These are phyloP conservation scores for Dioszegia aurantiaca DNA, from an alignment of 768 basidiomycete genomes.

Conservation along the genomic window DNA sequence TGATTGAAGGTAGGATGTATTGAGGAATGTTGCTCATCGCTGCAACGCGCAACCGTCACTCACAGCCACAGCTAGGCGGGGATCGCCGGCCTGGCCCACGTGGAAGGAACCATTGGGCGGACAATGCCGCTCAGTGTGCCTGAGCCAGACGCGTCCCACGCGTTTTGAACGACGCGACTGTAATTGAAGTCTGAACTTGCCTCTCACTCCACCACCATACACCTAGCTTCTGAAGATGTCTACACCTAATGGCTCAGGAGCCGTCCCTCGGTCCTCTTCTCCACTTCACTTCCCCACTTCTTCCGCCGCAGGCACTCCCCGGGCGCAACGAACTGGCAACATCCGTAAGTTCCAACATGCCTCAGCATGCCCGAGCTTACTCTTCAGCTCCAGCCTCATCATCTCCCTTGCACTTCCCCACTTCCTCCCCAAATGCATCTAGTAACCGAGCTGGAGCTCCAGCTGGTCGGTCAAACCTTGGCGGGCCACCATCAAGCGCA, in stretches of 20 bases:
- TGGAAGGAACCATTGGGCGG: not conserved
- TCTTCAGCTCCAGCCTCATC: slow-evolving; percentile 26
- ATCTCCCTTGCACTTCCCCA: slow-evolving; percentile 41
- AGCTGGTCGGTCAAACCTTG: slow-evolving; percentile 11
- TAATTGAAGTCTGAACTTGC: not conserved
- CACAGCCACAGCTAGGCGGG: no score
- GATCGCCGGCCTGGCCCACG: no score
- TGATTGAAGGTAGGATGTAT: not conserved
- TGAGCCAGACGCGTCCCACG: not conserved
- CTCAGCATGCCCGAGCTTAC: not conserved
- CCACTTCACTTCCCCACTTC: slow-evolving; percentile 53
- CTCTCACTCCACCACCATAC: not conserved
- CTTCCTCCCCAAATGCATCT: slow-evolving; percentile 28
- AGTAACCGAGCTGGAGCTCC: slow-evolving; percentile 16
- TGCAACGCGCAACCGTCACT: slow-evolving; percentile 8
- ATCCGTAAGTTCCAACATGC: slow-evolving; percentile 20
- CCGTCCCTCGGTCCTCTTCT: slow-evolving; percentile 34
- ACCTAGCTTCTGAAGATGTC: slow-evolving; percentile 24
- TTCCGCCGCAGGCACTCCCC: slow-evolving; percentile 46
- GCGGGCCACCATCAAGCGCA: slow-evolving; percentile 4
- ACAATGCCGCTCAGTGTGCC: not conserved
- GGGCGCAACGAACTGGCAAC: slow-evolving; percentile 22
- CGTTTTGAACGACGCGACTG: not conserved
- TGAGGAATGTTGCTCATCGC: not conserved
- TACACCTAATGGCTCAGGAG: slow-evolving; percentile 31